Evolutionary conservation across 2,329 filamentous ascomycete species (phyloP).

Genomic region (Calonectria pteridis): DNA sequence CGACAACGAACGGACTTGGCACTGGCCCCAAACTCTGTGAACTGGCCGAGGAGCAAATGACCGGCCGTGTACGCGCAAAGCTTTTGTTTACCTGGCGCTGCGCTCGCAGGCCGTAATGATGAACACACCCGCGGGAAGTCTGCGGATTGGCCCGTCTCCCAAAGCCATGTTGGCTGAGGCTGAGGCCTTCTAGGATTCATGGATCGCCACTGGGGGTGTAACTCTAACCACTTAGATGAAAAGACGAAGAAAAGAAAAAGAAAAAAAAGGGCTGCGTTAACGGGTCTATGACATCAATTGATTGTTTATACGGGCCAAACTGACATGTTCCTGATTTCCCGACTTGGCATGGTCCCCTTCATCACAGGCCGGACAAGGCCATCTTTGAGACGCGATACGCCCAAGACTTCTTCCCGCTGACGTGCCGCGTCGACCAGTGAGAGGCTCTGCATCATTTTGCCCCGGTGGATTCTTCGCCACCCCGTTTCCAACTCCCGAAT

Average conservation of each 20-base stretch:
- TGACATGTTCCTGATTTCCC: background rate
- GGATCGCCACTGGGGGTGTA: background rate
- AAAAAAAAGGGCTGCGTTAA: background rate
- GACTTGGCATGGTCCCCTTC: background rate
- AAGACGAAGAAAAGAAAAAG: background rate
- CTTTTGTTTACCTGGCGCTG: background rate
- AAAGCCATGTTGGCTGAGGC: conserved; percentile 11
- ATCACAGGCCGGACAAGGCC: background rate
- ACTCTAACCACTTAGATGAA: background rate
- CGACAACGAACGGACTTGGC: background rate
- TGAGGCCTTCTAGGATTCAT: conserved; percentile 14
- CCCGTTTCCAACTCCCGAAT: background rate
- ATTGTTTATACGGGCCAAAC: background rate
- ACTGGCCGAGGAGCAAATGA: background rate
- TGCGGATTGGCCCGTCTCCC: conserved; percentile 1
- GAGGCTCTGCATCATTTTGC: conserved; percentile 31
- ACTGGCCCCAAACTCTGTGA: background rate
- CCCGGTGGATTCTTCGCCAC: conserved; percentile 38
- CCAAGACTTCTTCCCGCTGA: conserved; percentile 13
- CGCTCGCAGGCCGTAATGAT: background rate
- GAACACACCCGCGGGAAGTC: background rate
- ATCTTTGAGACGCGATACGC: conserved; percentile 34
- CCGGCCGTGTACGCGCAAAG: background rate
- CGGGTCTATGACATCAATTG: conserved; percentile 20
- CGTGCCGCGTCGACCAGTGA: conserved; percentile 35